Evolutionary conservation across 495 filamentous ascomycete genomes (phyloP).

Genomic region (Schizothecium vesticola): DNA sequence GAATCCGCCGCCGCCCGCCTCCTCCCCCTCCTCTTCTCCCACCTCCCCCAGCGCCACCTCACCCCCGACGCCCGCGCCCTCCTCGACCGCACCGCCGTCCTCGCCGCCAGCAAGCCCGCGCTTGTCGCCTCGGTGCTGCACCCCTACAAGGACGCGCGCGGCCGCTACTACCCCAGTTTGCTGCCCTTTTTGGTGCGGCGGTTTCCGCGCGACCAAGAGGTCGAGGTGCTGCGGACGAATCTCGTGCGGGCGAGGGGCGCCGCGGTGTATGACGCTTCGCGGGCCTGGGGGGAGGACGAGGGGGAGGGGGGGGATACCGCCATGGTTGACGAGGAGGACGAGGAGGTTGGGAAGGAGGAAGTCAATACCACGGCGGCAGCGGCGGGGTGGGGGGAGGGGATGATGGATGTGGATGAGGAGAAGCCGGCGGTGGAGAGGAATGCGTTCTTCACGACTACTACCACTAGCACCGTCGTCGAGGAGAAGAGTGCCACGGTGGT

Average conservation of each 20-base stretch:
- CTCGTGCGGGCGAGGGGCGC: constrained; percentile 33
- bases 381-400: not conserved
- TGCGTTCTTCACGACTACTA: constrained; percentile 1
- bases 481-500: not conserved
- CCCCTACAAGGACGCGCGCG: constrained; percentile 55
- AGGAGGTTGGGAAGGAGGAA: constrained; percentile 10
- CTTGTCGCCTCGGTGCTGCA: constrained; percentile 78
- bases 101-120: constrained; percentile 57
- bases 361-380: constrained; percentile 16
- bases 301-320: not conserved
- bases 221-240: constrained; percentile 59
- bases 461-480: not conserved
- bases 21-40: constrained; percentile 55
- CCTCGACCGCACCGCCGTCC: constrained; percentile 72
- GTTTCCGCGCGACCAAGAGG: constrained; percentile 53
- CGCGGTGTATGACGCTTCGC: not conserved
- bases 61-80: constrained; percentile 58
- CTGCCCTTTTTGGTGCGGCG: constrained; percentile 66
- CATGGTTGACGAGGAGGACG: not conserved
- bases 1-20: constrained; percentile 50
- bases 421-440: constrained; percentile 18
- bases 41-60: constrained; percentile 56
- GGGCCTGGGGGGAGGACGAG: constrained; percentile 6
- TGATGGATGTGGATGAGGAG: constrained; percentile 23
- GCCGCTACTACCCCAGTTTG: constrained; percentile 59